phyloP scores from a whole-genome alignment of 2,329 filamentous ascomycete genomes.

The Botrytis hyacinthi region DNA sequence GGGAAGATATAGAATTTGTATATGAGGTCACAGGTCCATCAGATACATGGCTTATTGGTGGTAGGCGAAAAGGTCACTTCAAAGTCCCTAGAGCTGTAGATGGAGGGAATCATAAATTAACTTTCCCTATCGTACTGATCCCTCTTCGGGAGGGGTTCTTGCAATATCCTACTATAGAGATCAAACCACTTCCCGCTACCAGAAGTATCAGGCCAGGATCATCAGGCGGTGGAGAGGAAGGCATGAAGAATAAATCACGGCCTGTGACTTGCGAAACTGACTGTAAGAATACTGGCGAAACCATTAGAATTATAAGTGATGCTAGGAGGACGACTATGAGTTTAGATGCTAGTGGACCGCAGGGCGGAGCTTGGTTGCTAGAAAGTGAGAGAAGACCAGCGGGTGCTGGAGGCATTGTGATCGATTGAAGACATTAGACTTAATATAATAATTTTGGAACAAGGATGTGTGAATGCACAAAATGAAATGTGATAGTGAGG shows the following conservation, averaged over 20 bases:
- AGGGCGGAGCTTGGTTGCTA: constrained; percentile 64
- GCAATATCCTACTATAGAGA: constrained; percentile 75
- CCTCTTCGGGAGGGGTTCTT: constrained; percentile 76
- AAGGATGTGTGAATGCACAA: not conserved
- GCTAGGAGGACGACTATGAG: constrained; percentile 70
- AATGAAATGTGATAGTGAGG: not conserved
- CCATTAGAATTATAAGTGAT: constrained; percentile 71
- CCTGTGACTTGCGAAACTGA: constrained; percentile 71
- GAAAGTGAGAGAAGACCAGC: constrained; percentile 51
- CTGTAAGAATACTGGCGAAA: constrained; percentile 73
- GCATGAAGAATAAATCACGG: constrained; percentile 25
- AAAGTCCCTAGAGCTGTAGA: constrained; percentile 51
- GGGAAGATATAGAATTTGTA: constrained; percentile 65
- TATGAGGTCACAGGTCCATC: constrained; percentile 75
- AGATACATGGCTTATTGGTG: constrained; percentile 83
- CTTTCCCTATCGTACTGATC: constrained; percentile 71
- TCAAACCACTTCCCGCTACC: constrained; percentile 57
- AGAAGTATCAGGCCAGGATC: constrained; percentile 27
- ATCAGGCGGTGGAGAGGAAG: constrained; percentile 27
- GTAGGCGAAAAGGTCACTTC: constrained; percentile 76
- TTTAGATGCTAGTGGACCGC: constrained; percentile 63
- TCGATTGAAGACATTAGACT: constrained; percentile 17
- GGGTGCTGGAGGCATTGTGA: constrained; percentile 22
- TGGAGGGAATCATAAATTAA: constrained; percentile 43
- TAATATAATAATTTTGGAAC: not conserved